phyloP scores from a whole-genome alignment of 176 grass and related monocot genomes.

The Rhipidocladum racemiflorum region DNA sequence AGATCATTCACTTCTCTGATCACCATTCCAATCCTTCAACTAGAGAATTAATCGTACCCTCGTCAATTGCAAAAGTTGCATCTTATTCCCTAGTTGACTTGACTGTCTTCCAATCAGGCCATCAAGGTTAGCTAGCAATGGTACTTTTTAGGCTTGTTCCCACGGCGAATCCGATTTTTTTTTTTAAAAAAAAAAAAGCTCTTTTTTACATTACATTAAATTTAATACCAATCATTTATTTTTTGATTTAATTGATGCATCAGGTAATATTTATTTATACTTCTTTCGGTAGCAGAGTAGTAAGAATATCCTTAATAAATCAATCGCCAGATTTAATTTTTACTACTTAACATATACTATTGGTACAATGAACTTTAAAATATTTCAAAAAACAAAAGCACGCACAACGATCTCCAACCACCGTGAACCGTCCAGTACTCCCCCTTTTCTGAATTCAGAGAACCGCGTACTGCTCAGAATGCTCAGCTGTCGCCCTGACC shows the following conservation, averaged over 20 bases:
- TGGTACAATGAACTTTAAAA: too few species aligned
- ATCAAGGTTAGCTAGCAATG: background rate
- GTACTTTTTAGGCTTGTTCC: background rate
- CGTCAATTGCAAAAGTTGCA: background rate
- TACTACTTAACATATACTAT: too few species aligned
- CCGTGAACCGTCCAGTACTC: background rate
- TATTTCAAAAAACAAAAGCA: background rate
- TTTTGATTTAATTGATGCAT: too few species aligned
- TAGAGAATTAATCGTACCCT: conserved; percentile 18
- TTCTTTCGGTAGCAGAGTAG: too few species aligned
- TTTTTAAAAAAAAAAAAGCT: background rate
- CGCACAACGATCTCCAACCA: background rate
- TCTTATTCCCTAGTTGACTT: conserved; percentile 22
- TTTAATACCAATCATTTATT: too few species aligned
- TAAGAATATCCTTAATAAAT: too few species aligned
- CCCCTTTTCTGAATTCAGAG: conserved; percentile 10
- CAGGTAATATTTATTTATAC: too few species aligned
- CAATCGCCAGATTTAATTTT: too few species aligned
- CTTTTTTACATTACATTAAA: too few species aligned
- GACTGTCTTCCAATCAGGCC: background rate
- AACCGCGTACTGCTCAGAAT: conserved; percentile 17
- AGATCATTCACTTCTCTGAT: too few species aligned
- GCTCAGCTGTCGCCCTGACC: background rate
- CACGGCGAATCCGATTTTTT: conserved; percentile 42
- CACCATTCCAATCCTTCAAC: too few species aligned